phyloP scores from a whole-genome alignment of 176 grass and related monocot species.

The Musa acuminata region DNA sequence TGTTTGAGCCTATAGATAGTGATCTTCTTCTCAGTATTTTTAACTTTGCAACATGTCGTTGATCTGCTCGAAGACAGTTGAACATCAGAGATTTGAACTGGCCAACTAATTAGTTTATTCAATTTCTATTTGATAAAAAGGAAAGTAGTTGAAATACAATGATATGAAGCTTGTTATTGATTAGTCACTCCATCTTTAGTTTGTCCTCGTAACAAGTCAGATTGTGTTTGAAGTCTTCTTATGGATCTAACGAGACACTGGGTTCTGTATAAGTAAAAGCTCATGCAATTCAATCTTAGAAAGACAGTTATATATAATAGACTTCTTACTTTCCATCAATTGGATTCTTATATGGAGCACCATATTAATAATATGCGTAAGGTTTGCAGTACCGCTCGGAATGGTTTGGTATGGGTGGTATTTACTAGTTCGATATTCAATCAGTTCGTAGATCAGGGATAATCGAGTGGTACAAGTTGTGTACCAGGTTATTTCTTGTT shows the following conservation, averaged over 20 bases:
- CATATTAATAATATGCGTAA: no score
- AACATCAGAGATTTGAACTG: not conserved
- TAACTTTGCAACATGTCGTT: not conserved
- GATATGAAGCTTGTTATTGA: constrained; percentile 1
- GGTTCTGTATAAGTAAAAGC: not conserved
- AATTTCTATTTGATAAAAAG: not conserved
- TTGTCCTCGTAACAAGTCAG: not conserved
- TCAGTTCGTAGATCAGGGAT: no score
- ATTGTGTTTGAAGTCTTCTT: not conserved
- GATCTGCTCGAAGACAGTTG: no score
- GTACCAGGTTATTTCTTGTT: no score
- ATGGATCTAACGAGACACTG: not conserved
- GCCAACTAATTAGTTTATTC: no score
- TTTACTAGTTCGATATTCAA: no score
- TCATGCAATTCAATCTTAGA: not conserved
- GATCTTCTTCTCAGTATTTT: not conserved
- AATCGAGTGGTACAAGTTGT: no score
- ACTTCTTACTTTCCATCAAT: no score
- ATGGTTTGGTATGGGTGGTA: no score
- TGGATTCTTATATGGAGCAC: no score
- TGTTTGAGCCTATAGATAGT: not conserved
- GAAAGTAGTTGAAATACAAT: constrained; percentile 1
- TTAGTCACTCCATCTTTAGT: not conserved
- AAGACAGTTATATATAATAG: no score
- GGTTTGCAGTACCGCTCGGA: no score